Evolutionary conservation across 1,139 yeast genomes (phyloP), one percentile per base, ranked within the genome.

Genomic region (Ogataea hybrid): DNA sequence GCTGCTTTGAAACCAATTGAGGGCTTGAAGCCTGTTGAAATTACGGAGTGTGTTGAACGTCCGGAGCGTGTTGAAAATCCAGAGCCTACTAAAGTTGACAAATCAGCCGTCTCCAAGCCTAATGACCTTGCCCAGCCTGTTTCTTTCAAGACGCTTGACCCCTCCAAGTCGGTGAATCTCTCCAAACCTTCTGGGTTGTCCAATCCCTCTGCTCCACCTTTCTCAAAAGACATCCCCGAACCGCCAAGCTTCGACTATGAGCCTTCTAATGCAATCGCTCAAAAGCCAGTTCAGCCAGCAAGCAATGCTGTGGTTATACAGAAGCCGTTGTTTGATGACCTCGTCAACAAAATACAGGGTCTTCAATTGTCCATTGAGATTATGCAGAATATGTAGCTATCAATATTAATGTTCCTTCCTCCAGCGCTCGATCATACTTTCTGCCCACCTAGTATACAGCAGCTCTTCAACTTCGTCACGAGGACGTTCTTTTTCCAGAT

Each of bases 391-490:
- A 21, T 28, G 21, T 39, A 30, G 25, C 11, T 33, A 8, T 18
- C 33, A 32, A 12, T 23, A 23, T 34, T n/a, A 23, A 23, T 14
- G 6, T 35, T 35, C 20, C 11, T 34, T 28, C 25, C 30, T 41
- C 54, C 54, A 49, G 30, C 51, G 48, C 27, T 59, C 63, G 10
- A 62, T 34, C 47, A 59, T 54, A 4, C 67, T 61, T 33, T 69
- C 73, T 6, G 73, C 62, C 78, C 79, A 74, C 29, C 77, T 59
- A 25, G 68, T 65, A 31, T 73, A 53, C 25, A 73, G 53, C 38
- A 74, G 51, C 43, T 72, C 72, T 49, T 74, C 79, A 4, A 73
- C 67, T 21, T 67, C 68, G 47, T 73, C 76, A 21, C 68, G 49
- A 14, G 51, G 30, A 18, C 41, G 36, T 47, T 34, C 18, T n/a